phyloP scores from a whole-genome alignment of 2,329 filamentous ascomycete species.

The Arthroderma uncinatum region DNA sequence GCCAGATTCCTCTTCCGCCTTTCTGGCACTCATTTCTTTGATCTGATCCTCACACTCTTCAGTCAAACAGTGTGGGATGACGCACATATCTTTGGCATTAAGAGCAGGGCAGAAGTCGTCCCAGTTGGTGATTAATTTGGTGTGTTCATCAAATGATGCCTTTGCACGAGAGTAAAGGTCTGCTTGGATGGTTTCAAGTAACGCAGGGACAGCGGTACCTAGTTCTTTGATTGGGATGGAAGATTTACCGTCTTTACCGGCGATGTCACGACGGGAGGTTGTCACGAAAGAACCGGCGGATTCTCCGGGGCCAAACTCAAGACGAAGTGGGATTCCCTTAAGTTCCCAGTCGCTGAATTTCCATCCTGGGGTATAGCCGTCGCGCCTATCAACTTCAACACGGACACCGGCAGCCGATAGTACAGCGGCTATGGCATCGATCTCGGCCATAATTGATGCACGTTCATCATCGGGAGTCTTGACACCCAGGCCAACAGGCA shows the following conservation, averaged over 20 bases:
- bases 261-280: slow-evolving; percentile 73
- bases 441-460: slow-evolving; percentile 61
- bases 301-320: slow-evolving; percentile 95
- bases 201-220: slow-evolving; percentile 58
- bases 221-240: slow-evolving; percentile 67
- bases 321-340: slow-evolving; percentile 82
- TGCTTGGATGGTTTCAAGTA: slow-evolving; percentile 80
- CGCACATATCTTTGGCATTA: slow-evolving; percentile 80
- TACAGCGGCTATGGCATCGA: slow-evolving; percentile 57
- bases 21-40: slow-evolving; percentile 80
- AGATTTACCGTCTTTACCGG: slow-evolving; percentile 56
- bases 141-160: slow-evolving; percentile 64
- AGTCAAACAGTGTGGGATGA: slow-evolving; percentile 81
- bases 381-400: slow-evolving; percentile 69
- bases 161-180: slow-evolving; percentile 73
- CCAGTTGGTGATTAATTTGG: slow-evolving; percentile 74
- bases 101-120: slow-evolving; percentile 81
- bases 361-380: slow-evolving; percentile 86
- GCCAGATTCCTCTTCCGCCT: slow-evolving; percentile 49
- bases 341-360: slow-evolving; percentile 99
- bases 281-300: slow-evolving; percentile 74
- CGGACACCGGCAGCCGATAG: slow-evolving; percentile 66
- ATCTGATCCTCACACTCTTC: slow-evolving; percentile 84
- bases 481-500: slow-evolving; percentile 86
- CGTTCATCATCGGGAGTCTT: slow-evolving; percentile 73